Base-by-base conservation (phyloP, 192 early-diverging fungal genomes). In the Obelidium mucronatum region DNA sequence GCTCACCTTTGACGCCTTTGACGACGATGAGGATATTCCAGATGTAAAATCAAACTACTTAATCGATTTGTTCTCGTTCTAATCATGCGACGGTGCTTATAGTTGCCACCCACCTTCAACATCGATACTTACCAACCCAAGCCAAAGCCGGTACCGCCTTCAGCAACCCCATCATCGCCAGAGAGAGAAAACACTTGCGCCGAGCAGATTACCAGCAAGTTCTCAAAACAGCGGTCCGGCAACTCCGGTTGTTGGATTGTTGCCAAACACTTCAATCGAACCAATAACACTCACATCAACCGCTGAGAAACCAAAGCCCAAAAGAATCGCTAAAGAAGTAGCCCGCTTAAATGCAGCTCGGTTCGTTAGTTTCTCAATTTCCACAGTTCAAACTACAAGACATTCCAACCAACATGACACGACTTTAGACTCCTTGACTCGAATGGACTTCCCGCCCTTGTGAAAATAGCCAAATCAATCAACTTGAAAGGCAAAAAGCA, bases 401-500 rank as follows among this genome's bases (percentile, higher is more conserved):
- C 2, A 61, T n/a, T 31, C 53, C 1, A 22, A 17, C n/a, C n/a
- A n/a, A n/a, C n/a, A n/a, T n/a, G n/a, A n/a, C n/a, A n/a, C n/a
- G n/a, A n/a, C 28, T 37, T 30, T 44, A 82, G 81, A 51, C 51
- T 82, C 3, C 78, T 82, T 34, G 48, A 55, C 44, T 35, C 52
- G 51, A 40, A 63, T 22, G 82, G 82, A 5, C 70, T 83, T 13
- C 79, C 79, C 26, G 53, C 54, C 19, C 66, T 83, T n/a, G 24
- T 31, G 28, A 26, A 30, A 3, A 37, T 78, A 15, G 39, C 75
- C 17, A 54, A 73, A 30, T 69, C 64, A 42, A 17, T 83, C 19
- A 34, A 30, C 2, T 65, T 83, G 64, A 83, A 83, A 60, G 78
- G 74, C 15, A 79, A 80, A 40, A 75, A 76, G 36, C 74, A 79